phyloP scores from a whole-genome alignment of 75 land plant species.

The Picea sitchensis region DNA sequence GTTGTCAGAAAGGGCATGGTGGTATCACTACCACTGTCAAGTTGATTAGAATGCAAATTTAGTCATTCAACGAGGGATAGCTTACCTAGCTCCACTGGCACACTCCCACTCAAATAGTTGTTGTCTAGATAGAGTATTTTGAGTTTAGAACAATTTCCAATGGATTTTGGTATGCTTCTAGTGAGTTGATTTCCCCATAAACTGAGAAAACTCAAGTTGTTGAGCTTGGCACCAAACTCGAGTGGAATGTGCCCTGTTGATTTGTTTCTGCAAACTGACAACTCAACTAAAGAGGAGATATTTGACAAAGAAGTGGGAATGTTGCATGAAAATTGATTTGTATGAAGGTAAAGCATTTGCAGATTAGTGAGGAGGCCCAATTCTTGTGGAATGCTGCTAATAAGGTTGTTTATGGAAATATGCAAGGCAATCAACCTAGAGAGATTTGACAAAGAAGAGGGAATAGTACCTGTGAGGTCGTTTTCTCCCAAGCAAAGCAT shows the following conservation, averaged over 20 bases:
- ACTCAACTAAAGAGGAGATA: slow-evolving; percentile 22
- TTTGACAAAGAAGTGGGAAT: slow-evolving; percentile 27
- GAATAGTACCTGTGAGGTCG: slow-evolving; percentile 33
- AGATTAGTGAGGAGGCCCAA: slow-evolving; percentile 24
- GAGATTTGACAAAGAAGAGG: slow-evolving; percentile 11
- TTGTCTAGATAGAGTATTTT: background rate
- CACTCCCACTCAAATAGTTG: slow-evolving; percentile 18
- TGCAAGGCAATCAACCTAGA: slow-evolving; percentile 14
- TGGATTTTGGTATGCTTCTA: slow-evolving; percentile 34
- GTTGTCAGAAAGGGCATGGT: slow-evolving; percentile 6
- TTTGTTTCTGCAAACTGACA: slow-evolving; percentile 25
- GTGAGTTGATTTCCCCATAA: slow-evolving; percentile 32
- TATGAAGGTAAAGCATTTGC: slow-evolving; percentile 23
- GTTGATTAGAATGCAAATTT: slow-evolving; percentile 16
- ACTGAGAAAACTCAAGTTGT: slow-evolving; percentile 13
- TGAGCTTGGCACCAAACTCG: slow-evolving; percentile 24
- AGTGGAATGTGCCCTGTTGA: slow-evolving; percentile 27
- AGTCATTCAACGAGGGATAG: slow-evolving; percentile 13
- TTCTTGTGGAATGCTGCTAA: slow-evolving; percentile 35
- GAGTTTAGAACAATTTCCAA: slow-evolving; percentile 20
- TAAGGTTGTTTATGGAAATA: slow-evolving; percentile 42
- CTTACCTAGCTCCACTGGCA: slow-evolving; percentile 12
- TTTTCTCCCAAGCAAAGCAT: background rate
- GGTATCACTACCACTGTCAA: background rate
- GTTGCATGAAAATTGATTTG: slow-evolving; percentile 27